phyloP scores from a whole-genome alignment of 2,329 filamentous ascomycete genomes.

The Furcasterigmium sp. region DNA sequence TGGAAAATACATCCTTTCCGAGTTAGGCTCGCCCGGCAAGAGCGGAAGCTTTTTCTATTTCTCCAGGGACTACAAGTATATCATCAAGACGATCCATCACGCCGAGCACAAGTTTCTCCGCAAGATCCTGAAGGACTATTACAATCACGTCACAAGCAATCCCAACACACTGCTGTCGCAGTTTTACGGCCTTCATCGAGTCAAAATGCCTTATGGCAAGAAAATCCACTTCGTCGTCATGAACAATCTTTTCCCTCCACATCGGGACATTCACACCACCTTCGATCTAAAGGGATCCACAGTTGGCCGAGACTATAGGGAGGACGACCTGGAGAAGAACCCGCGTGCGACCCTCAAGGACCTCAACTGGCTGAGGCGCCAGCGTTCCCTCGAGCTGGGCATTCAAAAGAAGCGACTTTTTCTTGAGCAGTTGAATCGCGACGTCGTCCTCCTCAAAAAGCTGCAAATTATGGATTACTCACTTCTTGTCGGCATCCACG shows the following conservation, averaged over 20 bases:
- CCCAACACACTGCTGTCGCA: slow-evolving; percentile 96
- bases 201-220: slow-evolving; percentile 96
- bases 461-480: slow-evolving; percentile 99
- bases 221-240: slow-evolving; percentile 99
- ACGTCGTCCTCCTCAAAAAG: slow-evolving; percentile 80
- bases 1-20: slow-evolving; percentile 96
- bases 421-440: slow-evolving; percentile 79
- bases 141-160: slow-evolving; percentile 85
- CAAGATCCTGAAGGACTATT: slow-evolving; percentile 85
- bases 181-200: slow-evolving; percentile 93
- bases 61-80: slow-evolving; percentile 98
- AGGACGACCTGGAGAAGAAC: slow-evolving; percentile 83
- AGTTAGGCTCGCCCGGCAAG: slow-evolving; percentile 94
- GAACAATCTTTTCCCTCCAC: slow-evolving; percentile 98
- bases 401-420: slow-evolving; percentile 84
- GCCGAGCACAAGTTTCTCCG: slow-evolving; percentile 84
- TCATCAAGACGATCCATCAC: slow-evolving; percentile 99
- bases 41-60: slow-evolving; percentile 99
- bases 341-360: slow-evolving; percentile 93
- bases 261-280: slow-evolving; percentile 94
- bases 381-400: slow-evolving; percentile 82
- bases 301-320: slow-evolving; percentile 83
- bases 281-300: slow-evolving; percentile 98
- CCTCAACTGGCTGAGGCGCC: slow-evolving; percentile 87
- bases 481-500: slow-evolving; percentile 88